Evolutionary conservation across 192 early-diverging fungal species (phyloP), one percentile per base, ranked within the genome.

Genomic region (Dissophora ornata): DNA sequence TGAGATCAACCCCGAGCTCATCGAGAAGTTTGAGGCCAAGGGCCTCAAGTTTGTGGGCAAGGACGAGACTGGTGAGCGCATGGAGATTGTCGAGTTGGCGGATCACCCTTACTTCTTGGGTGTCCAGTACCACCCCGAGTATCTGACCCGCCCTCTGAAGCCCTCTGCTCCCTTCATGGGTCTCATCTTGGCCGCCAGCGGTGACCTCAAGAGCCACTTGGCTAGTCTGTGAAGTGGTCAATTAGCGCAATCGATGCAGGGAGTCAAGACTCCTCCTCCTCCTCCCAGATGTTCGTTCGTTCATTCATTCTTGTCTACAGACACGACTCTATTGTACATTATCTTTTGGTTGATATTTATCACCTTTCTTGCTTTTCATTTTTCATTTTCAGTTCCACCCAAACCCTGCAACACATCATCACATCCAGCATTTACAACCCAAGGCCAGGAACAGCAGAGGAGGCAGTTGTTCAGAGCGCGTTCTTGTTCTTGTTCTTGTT

Each of bases 81-180:
- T 99, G 98, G 97, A 98, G 85, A 95, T 99, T 57, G 62, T 98
- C 26, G 98, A 99, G 88, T 56, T 79, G 28, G 47, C 70, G 25
- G 88, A 89, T 56, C 98, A 99, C 78, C 95, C 97, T 15, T 99
- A 89, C 83, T 99, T 91, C 86, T 91, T 99, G 30, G 98, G 88
- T 52, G 89, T 87, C 24, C 98, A 99, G 87, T 98, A 91, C 79
- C 98, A 99, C 66, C 98, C 98, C 29, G 98, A 99, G 82, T 97
- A 96, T 86, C 85, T 96, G 52, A 98, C 96, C 34, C 90, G 96
- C 34, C 98, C 98, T 3, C 82, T 98, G 47, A 90, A 86, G 71
- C 98, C 98, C 12, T 91, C 91, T 9, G 94, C 98, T 40, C 86
- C 91, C 15, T 99, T 98, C 87, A 80, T 96, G 18, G 98, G 98